Evolutionary conservation across 257 asterid genomes (phyloP), one percentile per base, ranked within the genome.

Genomic region (Solanum boliviense): DNA sequence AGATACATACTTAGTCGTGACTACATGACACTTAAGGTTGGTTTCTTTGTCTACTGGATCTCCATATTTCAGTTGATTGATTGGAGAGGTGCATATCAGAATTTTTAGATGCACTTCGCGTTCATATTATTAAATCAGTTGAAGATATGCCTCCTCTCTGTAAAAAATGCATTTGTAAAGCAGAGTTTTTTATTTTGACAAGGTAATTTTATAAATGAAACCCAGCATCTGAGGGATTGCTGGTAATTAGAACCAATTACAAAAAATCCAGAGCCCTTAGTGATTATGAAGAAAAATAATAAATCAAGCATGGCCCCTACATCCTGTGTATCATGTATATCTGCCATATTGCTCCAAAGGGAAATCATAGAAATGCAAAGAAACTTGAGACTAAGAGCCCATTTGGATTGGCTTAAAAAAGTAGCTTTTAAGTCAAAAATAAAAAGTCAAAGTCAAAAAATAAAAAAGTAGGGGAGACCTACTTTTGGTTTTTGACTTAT

Each of bases 21-120:
- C 89, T 95, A 94, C 93, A 95, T 95, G 98, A 94, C 96, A 86
- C 98, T 95, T 75, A 95, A 95, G 98, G 98, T 95, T 88, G 62
- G 84, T 72, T 85, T 35, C 27, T 32, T 20, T 9, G 44, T 82
- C 39, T 48, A n/a, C 86, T 82, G 86, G 71, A 82, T 48, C 46
- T 82, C 39, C 86, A 82, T 52, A 48, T 48, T 31, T 21, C 31
- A 48, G 71, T 82, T 31, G 62, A 48, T 56, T 48, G 71, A 52
- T 29, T 12, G 21, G 21, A 31, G 46, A 48, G 86, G 31, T 11
- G 44, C 71, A 18, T 12, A 82, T 52, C 71, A 27, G 3, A 31
- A 9, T 29, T 29, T 20, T 9, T 52, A 20, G 34, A 39, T 0
- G 39, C 6, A 81, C 44, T 82, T 20, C 4, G 1, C 31, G 0